Conservation (phyloP, 352 stramenopile genomes). For the Phytophthora pisi region DNA sequence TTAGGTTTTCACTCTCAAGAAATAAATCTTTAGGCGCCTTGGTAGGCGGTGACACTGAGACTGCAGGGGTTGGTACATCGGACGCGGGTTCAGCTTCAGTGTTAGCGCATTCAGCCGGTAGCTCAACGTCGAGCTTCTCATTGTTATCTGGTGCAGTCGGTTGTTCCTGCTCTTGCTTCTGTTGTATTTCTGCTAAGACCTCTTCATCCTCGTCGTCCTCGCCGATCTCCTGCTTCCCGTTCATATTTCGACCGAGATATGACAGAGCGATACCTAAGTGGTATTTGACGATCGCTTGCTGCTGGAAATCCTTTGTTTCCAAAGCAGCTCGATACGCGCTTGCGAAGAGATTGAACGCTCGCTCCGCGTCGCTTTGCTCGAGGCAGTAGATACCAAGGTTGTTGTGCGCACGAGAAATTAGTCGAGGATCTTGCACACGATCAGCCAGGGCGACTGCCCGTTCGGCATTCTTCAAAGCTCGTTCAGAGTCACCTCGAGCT, state of each 20-base stretch:
- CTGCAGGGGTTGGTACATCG: not conserved
- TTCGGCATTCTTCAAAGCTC: constrained; percentile 27
- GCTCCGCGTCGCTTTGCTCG: constrained; percentile 31
- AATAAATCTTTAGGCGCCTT: constrained; percentile 44
- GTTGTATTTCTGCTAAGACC: not conserved
- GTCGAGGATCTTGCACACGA: constrained; percentile 14
- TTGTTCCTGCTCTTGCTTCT: not conserved
- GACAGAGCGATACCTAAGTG: constrained; percentile 48
- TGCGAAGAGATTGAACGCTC: constrained; percentile 42
- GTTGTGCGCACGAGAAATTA: constrained; percentile 45
- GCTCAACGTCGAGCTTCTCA: not conserved
- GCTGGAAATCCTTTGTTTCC: constrained; percentile 32
- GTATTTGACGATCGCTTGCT: constrained; percentile 49
- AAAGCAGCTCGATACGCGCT: constrained; percentile 40
- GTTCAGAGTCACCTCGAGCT: constrained; percentile 20
- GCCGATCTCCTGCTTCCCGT: constrained; percentile 19
- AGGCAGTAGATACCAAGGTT: constrained; percentile 46
- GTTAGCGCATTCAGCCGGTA: not conserved
- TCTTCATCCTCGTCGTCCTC: constrained; percentile 32
- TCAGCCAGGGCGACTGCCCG: constrained; percentile 31
- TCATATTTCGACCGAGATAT: constrained; percentile 30
- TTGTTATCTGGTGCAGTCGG: not conserved
- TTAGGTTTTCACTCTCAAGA: constrained; percentile 33
- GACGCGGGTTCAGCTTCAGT: not conserved
- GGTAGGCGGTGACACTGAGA: not conserved